Evolutionary conservation across 805 yeast species (phyloP).

Genomic region (Saturnispora saitoi): DNA sequence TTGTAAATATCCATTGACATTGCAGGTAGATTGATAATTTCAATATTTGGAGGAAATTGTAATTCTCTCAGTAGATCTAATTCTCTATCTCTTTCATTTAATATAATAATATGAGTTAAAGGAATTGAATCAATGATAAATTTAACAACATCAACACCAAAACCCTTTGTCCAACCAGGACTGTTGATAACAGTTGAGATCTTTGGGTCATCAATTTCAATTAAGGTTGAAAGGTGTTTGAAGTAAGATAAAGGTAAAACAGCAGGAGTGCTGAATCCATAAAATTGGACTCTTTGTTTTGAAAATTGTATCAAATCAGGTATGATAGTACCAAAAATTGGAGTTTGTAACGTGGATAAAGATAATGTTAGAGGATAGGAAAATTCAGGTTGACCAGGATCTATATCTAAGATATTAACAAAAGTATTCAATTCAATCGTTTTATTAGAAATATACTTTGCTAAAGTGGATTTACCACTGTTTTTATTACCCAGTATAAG

Average conservation of each 20-base stretch:
- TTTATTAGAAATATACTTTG: conserved; percentile 45
- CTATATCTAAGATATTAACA: conserved; percentile 59
- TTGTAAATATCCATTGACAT: conserved; percentile 12
- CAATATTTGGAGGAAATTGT: conserved; percentile 5
- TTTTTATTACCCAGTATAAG: conserved; percentile 60
- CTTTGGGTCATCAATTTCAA: conserved; percentile 21
- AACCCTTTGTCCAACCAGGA: conserved; percentile 90
- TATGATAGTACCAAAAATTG: conserved; percentile 30
- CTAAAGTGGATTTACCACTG: conserved; percentile 74
- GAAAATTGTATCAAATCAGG: conserved; percentile 21
- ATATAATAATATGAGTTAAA: conserved; percentile 50
- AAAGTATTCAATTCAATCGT: conserved; percentile 24
- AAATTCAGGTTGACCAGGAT: conserved; percentile 84
- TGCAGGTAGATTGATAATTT: conserved; percentile 11
- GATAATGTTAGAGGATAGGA: conserved; percentile 67
- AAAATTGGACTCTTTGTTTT: conserved; percentile 25
- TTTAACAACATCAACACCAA: conserved; percentile 60
- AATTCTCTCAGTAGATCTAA: conserved; percentile 26
- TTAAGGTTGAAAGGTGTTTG: conserved; percentile 33
- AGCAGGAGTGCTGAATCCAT: conserved; percentile 65
- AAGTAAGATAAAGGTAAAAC: conserved; percentile 54
- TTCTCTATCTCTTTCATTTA: conserved; percentile 21
- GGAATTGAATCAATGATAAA: conserved; percentile 35
- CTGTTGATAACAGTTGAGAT: conserved; percentile 47
- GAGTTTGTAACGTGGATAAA: conserved; percentile 30